Base-by-base conservation (phyloP, 192 early-diverging fungal species). In the Linnemannia schmuckeri region DNA sequence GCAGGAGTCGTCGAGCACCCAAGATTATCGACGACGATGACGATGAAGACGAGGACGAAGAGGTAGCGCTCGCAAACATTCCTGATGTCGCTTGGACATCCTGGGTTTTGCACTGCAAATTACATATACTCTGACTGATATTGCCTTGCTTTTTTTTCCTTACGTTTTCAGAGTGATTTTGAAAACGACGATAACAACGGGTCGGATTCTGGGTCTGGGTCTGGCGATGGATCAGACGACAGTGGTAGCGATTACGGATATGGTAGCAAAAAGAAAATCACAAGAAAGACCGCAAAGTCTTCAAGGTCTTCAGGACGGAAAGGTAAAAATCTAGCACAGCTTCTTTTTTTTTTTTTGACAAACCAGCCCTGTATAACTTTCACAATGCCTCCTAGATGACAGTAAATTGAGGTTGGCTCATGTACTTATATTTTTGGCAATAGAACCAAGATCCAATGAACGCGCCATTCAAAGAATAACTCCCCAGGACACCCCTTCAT, bases 201-300 rank as follows among this genome's bases (percentile, higher is more conserved):
- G 30, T 87, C 85, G 0, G 76, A 87, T 0, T 81, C 85, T 74
- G 80, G 85, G 2, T 57, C 85, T 44, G 74, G 47, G 6, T 38
- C 79, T 44, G 74, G 30, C 44, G 88, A 84, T 1, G 82, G 77
- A 38, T 82, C 82, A 9, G 87, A 88, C 1, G 88, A 83, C 55
- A 85, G 82, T 66, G 83, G 81, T 15, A 89, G 84, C 33, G 93
- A 93, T 20, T 91, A 91, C 73, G 81, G 81, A 33, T 88, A 90
- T 41, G 85, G 84, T 22, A 74, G 77, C 69, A 81, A 78, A 30
- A 83, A 85, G 38, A 66, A 79, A 68, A 52, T 86, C 76, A 18
- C 91, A 80, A 52, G 88, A 90, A 70, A 89, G 82, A 55, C 88
- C 82, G 66, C 88, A 83, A 6, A 91, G 78, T 44, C 88, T 82